These are phyloP conservation scores for Skeletonema potamos DNA, from an alignment of 108 stramenopile genomes.

Conservation along the genomic window DNA sequence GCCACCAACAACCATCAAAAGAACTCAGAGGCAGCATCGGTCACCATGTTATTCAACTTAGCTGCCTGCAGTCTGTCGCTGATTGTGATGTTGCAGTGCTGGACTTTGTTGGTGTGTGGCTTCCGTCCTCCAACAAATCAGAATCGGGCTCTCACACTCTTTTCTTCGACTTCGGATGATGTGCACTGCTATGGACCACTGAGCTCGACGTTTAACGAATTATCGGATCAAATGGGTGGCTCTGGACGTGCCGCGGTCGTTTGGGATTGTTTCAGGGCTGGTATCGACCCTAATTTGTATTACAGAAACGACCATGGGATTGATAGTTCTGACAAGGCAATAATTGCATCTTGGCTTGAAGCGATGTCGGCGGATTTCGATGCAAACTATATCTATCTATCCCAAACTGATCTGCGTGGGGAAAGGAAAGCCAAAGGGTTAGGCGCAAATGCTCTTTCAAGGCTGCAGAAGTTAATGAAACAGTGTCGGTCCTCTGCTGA, in stretches of 20 bases:
- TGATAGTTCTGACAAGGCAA: slow-evolving; percentile 13
- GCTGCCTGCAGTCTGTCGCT: not conserved
- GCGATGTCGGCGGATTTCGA: slow-evolving; percentile 6
- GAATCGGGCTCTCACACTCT: not conserved
- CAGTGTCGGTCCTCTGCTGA: slow-evolving; percentile 14
- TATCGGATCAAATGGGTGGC: slow-evolving; percentile 44
- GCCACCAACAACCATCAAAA: too few species aligned
- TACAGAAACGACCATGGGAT: not conserved
- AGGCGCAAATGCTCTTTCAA: slow-evolving; percentile 15
- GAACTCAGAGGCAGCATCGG: too few species aligned
- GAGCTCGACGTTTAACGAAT: slow-evolving; percentile 46
- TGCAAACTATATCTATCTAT: not conserved
- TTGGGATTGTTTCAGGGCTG: slow-evolving; percentile 56
- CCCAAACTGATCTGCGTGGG: not conserved
- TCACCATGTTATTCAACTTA: not conserved
- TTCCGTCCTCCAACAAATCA: not conserved
- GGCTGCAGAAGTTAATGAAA: slow-evolving; percentile 1
- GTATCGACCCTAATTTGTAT: slow-evolving; percentile 64
- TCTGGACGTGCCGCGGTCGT: slow-evolving; percentile 51
- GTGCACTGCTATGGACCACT: slow-evolving; percentile 26
- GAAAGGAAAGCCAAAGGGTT: slow-evolving; percentile 9
- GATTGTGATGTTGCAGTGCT: not conserved
- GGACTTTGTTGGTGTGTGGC: not conserved
- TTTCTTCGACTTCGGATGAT: not conserved
- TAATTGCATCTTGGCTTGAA: slow-evolving; percentile 17